Percentiles rank a stretch among this genome's conserved stretches.
These are phyloP conservation scores for Lithospermum erythrorhizon DNA, from an alignment of 257 asterid species.

Conservation along the genomic window DNA sequence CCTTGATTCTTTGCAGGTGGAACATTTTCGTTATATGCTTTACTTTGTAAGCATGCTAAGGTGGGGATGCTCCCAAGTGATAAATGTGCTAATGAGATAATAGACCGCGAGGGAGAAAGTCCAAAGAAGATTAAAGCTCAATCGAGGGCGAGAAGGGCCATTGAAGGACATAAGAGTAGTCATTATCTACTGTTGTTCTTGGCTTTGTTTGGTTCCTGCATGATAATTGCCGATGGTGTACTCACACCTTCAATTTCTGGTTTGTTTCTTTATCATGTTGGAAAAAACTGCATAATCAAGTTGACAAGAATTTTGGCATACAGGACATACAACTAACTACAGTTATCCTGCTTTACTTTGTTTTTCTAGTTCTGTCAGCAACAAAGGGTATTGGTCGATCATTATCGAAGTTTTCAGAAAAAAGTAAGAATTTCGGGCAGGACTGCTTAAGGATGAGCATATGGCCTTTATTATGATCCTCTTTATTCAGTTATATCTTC, in stretches of 20 bases:
- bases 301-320: neutral
- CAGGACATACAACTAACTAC: neutral
- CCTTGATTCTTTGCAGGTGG: constrained; percentile 58
- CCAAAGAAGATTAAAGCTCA: constrained; percentile 30
- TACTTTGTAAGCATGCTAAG: constrained; percentile 71
- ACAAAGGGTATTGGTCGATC: constrained; percentile 64
- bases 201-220: constrained; percentile 89
- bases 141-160: constrained; percentile 56
- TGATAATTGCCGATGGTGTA: constrained; percentile 75
- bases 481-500: neutral
- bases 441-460: neutral
- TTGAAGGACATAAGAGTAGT: constrained; percentile 57
- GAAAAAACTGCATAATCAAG: neutral
- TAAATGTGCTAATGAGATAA: constrained; percentile 31
- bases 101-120: constrained; percentile 37
- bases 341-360: constrained; percentile 6
- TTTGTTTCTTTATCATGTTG: constrained; percentile 16
- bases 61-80: constrained; percentile 78
- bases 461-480: neutral
- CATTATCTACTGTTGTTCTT: constrained; percentile 57
- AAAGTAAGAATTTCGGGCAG: constrained; percentile 33
- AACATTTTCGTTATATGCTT: constrained; percentile 75
- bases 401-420: constrained; percentile 45
- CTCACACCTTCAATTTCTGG: constrained; percentile 95
- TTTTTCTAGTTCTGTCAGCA: constrained; percentile 64